Evolutionary conservation across 2,329 filamentous ascomycete species (phyloP), one percentile per base, ranked within the genome.

Genomic region (Trichoderma endophyticum): DNA sequence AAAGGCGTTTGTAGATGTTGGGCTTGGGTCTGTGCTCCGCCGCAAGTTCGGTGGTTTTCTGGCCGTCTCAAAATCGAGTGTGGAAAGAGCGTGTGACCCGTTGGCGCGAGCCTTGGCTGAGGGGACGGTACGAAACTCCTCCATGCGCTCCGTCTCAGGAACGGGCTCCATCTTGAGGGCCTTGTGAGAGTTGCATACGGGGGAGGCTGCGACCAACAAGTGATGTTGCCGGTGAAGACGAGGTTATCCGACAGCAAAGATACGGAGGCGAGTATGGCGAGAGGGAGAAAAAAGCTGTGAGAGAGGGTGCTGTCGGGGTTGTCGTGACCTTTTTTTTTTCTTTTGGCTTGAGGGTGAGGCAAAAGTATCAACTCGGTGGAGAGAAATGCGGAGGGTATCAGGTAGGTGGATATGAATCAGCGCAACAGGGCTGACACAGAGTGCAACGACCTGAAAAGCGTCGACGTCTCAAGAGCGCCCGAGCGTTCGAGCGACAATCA

Each of bases 61-160:
- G 70, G 81, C 78, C 51, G 82, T 74, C 72, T 87, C 83, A 74
- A 84, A 75, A 73, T 86, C 84, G 73, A 82, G 76, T 9, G 82
- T 78, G 48, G 83, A 78, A 60, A 79, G 74, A 61, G 80, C 73
- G 36, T 82, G 79, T 57, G 82, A 76, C 72, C 81, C 83, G 71
- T 84, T 85, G 28, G 88, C 80, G 73, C 87, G 86, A 59, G 89
- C 80, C 34, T 83, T 84, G 51, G 88, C 87, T 48, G 89, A 82
- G 75, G 88, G 88, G 67, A 87, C 86, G 70, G 88, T 82, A 73
- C 85, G 86, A 78, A 91, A 91, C 79, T 88, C 88, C 84, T 91
- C 89, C 86, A 91, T 89, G 75, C 88, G 85, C 83, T 91, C 88
- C 64, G 89, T 90, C 83, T 91, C 89, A 75, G 89, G 89, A 77